Conservation (phyloP, 2,329 filamentous ascomycete genomes). For the Ceratocystis lukuohia region DNA sequence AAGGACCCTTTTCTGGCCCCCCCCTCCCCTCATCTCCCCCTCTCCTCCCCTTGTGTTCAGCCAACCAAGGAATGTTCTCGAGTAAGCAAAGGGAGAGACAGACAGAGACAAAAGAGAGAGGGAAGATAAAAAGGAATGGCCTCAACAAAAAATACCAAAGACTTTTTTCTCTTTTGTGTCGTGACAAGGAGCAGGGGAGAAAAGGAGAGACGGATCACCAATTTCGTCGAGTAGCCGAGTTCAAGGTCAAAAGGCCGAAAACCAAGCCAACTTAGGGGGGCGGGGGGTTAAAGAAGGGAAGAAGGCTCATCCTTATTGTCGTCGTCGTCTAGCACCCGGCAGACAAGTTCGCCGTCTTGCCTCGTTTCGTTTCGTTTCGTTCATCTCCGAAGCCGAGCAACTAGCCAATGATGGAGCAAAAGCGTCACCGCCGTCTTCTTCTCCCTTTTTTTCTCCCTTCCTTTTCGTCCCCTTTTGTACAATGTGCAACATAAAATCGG, state of each 20-base stretch:
- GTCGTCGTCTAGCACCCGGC: background rate
- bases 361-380: background rate
- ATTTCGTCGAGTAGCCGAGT: background rate
- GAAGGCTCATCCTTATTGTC: background rate
- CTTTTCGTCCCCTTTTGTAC: background rate
- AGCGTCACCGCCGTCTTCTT: background rate
- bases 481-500: constrained; percentile 10
- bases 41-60: background rate
- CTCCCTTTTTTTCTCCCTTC: background rate
- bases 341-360: background rate
- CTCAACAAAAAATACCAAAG: background rate
- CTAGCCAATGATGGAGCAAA: background rate
- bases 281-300: too few relatives aligned
- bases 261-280: background rate
- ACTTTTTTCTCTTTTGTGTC: background rate
- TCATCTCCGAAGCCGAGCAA: background rate
- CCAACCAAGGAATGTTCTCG: background rate
- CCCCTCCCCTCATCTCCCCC: background rate
- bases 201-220: background rate
- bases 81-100: background rate
- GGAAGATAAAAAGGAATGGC: background rate
- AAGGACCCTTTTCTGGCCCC: background rate
- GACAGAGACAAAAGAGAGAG: background rate
- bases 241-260: background rate
- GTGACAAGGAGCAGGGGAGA: background rate